Base-by-base conservation (phyloP, 164 flowering plant genomes). In the Macadamia tetraphylla region DNA sequence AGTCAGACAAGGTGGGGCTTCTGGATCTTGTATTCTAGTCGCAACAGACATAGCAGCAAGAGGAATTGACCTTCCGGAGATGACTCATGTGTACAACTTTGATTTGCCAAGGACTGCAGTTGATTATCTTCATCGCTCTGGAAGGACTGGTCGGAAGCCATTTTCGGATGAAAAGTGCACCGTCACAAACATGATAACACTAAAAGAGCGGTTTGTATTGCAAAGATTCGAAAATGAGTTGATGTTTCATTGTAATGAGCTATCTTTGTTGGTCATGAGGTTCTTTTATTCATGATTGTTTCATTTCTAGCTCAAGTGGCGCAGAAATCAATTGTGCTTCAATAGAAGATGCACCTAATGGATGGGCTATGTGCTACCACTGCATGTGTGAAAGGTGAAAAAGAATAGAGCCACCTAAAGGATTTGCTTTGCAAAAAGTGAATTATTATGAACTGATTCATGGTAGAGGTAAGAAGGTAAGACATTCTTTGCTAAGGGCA, bases 21-120 rank as follows among this genome's bases (percentile, higher is more conserved):
- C 78, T 77, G 84, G 86, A 12, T 73, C 82, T 51, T 84, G 78
- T 77, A 84, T 92, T 71, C 83, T 94, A 56, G 95, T 94, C 23
- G 81, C 99, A 62, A 94, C 99, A 29, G 98, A 94, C 74, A 84
- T 94, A 74, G 95, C 92, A 14, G 94, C 94, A 32, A 82, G 99
- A 81, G 97, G 99, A 29, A 83, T 92, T 53, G 97, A 94, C 76
- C 78, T 94, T 62, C 97, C 99, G 0, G 97, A 90, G 71, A 90
- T 94, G 46, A 90, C 94, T 31, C 97, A 90, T 77, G 85, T 94
- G 53, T 94, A 90, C 87, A 92, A 94, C 79, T 90, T 86, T 76
- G 97, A 88, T 76, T 81, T 90, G 62, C 99, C 99, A 10, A 84
- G 79, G 79, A 81, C 82, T 79, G 97, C 91, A 29, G 81, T 86